Conservation (phyloP, 2,329 filamentous ascomycete genomes). For the Colletotrichum gloeosporioides region DNA sequence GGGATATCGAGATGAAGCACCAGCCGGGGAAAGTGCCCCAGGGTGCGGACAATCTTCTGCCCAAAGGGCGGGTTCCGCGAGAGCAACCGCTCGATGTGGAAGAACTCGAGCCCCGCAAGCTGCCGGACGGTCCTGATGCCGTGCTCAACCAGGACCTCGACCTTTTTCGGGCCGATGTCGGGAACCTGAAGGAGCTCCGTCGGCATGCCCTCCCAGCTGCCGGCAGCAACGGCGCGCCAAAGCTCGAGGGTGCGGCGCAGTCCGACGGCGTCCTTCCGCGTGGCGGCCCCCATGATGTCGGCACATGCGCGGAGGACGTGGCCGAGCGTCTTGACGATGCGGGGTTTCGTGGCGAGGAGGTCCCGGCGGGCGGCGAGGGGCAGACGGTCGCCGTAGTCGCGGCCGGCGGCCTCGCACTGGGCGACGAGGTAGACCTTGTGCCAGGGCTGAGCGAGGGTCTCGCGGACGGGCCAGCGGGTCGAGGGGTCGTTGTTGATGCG, state of each 20-base stretch:
- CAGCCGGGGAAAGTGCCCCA: constrained; percentile 73
- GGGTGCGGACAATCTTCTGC: constrained; percentile 65
- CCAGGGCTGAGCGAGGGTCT: constrained; percentile 59
- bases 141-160: constrained; percentile 75
- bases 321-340: constrained; percentile 39
- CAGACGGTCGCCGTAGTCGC: constrained; percentile 52
- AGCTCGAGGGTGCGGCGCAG: constrained; percentile 77
- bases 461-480: constrained; percentile 42
- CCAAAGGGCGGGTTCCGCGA: constrained; percentile 87
- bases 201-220: constrained; percentile 73
- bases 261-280: constrained; percentile 65
- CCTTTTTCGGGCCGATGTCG: constrained; percentile 76
- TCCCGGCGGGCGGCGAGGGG: constrained; percentile 34
- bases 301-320: constrained; percentile 39
- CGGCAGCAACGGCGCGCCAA: constrained; percentile 75
- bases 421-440: constrained; percentile 81
- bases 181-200: constrained; percentile 85
- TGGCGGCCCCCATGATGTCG: constrained; percentile 38
- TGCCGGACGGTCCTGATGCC: constrained; percentile 74
- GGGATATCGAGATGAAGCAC: constrained; percentile 42
- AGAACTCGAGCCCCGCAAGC: constrained; percentile 70
- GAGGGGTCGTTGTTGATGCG: constrained; percentile 42
- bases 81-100: constrained; percentile 77
- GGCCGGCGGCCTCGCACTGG: constrained; percentile 69
- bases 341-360: constrained; percentile 33